Evolutionary conservation across 345 rosid genomes (phyloP).

Genomic region (Garcia nutans): DNA sequence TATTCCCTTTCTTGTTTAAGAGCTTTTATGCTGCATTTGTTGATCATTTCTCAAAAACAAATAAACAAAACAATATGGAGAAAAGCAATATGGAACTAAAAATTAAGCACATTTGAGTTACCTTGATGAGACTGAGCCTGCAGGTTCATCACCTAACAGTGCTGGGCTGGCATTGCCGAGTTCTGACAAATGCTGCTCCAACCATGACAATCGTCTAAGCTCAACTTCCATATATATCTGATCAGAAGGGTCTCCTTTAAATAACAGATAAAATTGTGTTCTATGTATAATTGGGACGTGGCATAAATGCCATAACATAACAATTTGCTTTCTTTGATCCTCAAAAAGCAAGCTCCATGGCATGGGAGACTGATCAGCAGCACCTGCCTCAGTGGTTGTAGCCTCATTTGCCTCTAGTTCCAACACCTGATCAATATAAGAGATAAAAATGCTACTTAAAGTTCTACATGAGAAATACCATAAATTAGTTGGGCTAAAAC

Average conservation of each 20-base stretch:
- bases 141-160: slow-evolving; percentile 86
- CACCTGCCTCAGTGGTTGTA: slow-evolving; percentile 38
- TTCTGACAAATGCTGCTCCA: slow-evolving; percentile 91
- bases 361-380: slow-evolving; percentile 49
- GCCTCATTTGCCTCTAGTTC: slow-evolving; percentile 72
- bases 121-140: slow-evolving; percentile 84
- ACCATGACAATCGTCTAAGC: slow-evolving; percentile 77
- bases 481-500: not conserved
- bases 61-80: not conserved
- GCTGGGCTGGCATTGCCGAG: slow-evolving; percentile 98
- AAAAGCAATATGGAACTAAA: not conserved
- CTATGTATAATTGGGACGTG: slow-evolving; percentile 89
- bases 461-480: not conserved
- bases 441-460: not conserved
- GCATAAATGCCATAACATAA: slow-evolving; percentile 97
- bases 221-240: slow-evolving; percentile 95
- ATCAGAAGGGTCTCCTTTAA: slow-evolving; percentile 78
- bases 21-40: slow-evolving; percentile 61
- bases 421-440: slow-evolving; percentile 50
- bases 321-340: slow-evolving; percentile 79
- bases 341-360: slow-evolving; percentile 72
- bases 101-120: slow-evolving; percentile 19
- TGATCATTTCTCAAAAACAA: not conserved
- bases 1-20: slow-evolving; percentile 87
- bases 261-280: slow-evolving; percentile 79